Evolutionary conservation across 2,329 filamentous ascomycete species (phyloP).

Genomic region (Fusarium devonianum): DNA sequence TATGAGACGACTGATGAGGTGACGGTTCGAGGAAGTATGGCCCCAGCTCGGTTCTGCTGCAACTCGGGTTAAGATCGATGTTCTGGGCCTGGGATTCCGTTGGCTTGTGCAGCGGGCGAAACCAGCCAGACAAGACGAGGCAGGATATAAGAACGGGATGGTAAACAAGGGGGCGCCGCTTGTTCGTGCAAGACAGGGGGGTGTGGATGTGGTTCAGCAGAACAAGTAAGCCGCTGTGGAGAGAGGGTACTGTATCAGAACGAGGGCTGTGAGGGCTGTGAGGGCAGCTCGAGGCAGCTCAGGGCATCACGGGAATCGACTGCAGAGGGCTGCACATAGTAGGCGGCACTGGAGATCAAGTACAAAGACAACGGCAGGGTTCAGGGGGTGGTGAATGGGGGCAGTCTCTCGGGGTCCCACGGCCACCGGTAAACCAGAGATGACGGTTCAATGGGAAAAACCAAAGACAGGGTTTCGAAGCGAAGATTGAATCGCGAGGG

Average conservation of each 20-base stretch:
- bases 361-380: conserved; percentile 29
- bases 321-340: no score
- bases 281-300: no score
- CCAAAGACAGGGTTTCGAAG: conserved; percentile 34
- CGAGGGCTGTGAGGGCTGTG: conserved; percentile 24
- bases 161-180: conserved; percentile 12
- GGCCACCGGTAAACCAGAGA: conserved; percentile 36
- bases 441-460: conserved; percentile 22
- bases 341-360: no score
- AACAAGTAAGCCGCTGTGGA: conserved; percentile 18
- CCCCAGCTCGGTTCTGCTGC: conserved; percentile 29
- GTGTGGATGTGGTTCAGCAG: conserved; percentile 12
- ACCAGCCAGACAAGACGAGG: conserved; percentile 18
- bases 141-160: conserved; percentile 22
- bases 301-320: conserved; percentile 31
- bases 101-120: conserved; percentile 28
- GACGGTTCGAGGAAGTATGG: conserved; percentile 29
- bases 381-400: conserved; percentile 30
- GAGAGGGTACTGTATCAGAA: conserved; percentile 25
- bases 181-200: conserved; percentile 12
- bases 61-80: conserved; percentile 30
- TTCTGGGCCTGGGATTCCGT: conserved; percentile 37
- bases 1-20: conserved; percentile 39
- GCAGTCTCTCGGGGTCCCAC: conserved; percentile 28
- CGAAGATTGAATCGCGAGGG: conserved; percentile 33